These are phyloP conservation scores for Antonospora locustae DNA, from an alignment of 371 early-diverging fungal genomes.

Conservation along the genomic window DNA sequence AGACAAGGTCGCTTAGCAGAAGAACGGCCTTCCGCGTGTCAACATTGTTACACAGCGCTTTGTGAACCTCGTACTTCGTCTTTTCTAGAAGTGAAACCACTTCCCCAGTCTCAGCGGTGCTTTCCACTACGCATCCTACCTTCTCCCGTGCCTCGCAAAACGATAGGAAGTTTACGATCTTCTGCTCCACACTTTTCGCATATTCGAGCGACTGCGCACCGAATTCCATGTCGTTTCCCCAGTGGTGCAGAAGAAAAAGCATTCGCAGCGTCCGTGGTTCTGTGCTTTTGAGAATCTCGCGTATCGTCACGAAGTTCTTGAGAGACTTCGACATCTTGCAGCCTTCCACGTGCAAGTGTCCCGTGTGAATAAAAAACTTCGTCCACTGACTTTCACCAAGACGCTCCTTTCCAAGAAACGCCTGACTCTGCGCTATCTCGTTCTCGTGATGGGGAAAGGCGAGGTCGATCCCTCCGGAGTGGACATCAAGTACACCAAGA, in stretches of 20 bases:
- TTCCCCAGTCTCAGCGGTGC: constrained; percentile 11
- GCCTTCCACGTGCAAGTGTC: constrained; percentile 92
- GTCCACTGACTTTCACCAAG: constrained; percentile 64
- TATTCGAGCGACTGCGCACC: constrained; percentile 66
- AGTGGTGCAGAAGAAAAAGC: constrained; percentile 76
- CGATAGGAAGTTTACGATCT: constrained; percentile 59
- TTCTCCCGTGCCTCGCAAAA: constrained; percentile 56
- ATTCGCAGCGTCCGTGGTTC: constrained; percentile 74
- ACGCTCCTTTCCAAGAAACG: constrained; percentile 67
- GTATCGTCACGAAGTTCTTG: constrained; percentile 91
- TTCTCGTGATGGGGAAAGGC: constrained; percentile 99
- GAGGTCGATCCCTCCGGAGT: constrained; percentile 91
- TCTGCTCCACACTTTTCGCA: constrained; percentile 65
- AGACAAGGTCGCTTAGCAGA: constrained; percentile 65
- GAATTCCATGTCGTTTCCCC: constrained; percentile 77
- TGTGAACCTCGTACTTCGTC: constrained; percentile 58
- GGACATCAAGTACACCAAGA: constrained; percentile 77
- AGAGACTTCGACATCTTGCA: constrained; percentile 96
- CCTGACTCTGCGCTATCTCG: constrained; percentile 80
- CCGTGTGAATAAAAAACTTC: constrained; percentile 92
- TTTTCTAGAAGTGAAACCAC: constrained; percentile 7
- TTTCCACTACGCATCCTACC: neutral
- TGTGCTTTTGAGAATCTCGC: constrained; percentile 69
- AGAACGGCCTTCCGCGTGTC: constrained; percentile 70
- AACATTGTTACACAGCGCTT: constrained; percentile 76